Evolutionary conservation across 1,284 basidiomycete species (phyloP).

Genomic region (Lentinula novae-zelandiae): DNA sequence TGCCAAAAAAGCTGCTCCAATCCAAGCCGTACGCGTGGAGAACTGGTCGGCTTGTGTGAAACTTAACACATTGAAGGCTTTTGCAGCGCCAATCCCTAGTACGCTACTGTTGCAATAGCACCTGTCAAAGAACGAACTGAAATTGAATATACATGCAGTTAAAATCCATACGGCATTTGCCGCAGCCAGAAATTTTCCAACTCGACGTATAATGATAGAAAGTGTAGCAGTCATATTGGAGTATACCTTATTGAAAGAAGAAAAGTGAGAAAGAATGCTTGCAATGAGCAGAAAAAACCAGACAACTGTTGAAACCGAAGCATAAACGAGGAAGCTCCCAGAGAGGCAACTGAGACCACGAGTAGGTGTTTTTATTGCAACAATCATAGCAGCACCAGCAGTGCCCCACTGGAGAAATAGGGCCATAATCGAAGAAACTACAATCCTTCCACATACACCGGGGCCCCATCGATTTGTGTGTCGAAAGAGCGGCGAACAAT

Average conservation of each 20-base stretch:
- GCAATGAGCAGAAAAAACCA: constrained; percentile 36
- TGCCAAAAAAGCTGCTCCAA: constrained; percentile 18
- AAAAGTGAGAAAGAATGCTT: constrained; percentile 31
- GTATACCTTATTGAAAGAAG: neutral
- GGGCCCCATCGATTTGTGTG: constrained; percentile 22
- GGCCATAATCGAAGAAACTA: constrained; percentile 29
- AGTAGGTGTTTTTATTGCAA: constrained; percentile 35
- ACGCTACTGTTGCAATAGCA: constrained; percentile 37
- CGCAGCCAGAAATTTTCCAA: constrained; percentile 27
- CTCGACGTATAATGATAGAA: constrained; percentile 23
- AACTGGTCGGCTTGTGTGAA: constrained; percentile 10
- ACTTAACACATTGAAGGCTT: constrained; percentile 24
- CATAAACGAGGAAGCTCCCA: constrained; percentile 34
- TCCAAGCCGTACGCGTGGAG: constrained; percentile 18
- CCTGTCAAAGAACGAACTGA: constrained; percentile 29
- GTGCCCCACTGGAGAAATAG: constrained; percentile 38
- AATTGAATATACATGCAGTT: constrained; percentile 29
- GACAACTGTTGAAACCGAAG: constrained; percentile 28
- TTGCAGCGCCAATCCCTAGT: constrained; percentile 18
- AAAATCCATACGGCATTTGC: constrained; percentile 30
- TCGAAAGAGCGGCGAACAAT: constrained; percentile 19
- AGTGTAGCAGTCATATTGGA: neutral
- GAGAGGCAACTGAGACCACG: constrained; percentile 37
- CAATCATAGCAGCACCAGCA: constrained; percentile 30
- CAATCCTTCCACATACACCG: constrained; percentile 27